A percentile compares a stretch with the other conserved stretches of the same genome.
Evolutionary conservation across 257 asterid species (phyloP).

Genomic region (Ilex aquifolium): DNA sequence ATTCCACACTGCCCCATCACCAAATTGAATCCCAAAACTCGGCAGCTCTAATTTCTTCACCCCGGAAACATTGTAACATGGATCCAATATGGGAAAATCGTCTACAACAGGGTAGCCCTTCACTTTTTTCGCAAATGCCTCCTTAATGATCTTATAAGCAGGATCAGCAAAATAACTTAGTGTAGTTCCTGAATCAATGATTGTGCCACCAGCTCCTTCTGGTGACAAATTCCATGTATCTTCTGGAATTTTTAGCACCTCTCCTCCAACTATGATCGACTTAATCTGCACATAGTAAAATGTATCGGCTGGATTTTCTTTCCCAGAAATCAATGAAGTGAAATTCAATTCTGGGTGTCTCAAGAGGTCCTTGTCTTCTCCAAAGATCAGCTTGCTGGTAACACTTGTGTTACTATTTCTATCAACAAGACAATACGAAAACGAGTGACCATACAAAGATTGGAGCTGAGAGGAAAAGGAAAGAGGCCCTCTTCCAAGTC

Average conservation of each 20-base stretch:
- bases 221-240: constrained; percentile 54
- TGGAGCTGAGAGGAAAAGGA: constrained; percentile 82
- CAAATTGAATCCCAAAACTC: constrained; percentile 61
- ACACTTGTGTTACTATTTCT: constrained; percentile 71
- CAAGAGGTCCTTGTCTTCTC: constrained; percentile 56
- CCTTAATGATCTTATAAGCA: constrained; percentile 55
- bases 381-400: constrained; percentile 75
- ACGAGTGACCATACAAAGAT: constrained; percentile 62
- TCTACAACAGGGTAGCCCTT: constrained; percentile 41
- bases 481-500: constrained; percentile 67
- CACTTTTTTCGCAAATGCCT: constrained; percentile 51
- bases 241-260: constrained; percentile 48
- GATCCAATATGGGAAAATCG: constrained; percentile 66
- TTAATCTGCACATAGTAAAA: constrained; percentile 66
- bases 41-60: constrained; percentile 43
- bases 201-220: constrained; percentile 73
- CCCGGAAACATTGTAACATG: constrained; percentile 82
- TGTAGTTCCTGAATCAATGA: constrained; percentile 87
- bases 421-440: constrained; percentile 85
- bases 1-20: constrained; percentile 81
- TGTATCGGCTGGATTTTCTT: constrained; percentile 58
- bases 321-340: constrained; percentile 47
- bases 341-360: constrained; percentile 57
- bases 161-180: constrained; percentile 77
- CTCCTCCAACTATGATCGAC: constrained; percentile 66